Conservation (phyloP, 805 yeast genomes). For the Candida argentea region DNA sequence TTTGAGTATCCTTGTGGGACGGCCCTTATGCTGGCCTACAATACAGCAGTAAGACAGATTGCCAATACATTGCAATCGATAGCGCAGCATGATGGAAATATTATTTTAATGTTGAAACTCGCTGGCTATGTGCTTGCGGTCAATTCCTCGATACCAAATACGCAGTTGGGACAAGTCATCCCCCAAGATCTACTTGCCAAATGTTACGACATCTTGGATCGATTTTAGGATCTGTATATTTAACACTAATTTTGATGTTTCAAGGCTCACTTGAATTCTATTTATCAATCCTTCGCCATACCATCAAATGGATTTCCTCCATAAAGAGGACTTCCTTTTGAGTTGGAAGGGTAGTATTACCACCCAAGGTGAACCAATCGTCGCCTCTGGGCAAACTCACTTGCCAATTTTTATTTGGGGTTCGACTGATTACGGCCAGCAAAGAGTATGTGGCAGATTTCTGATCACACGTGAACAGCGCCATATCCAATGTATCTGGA, state of each 20-base stretch:
- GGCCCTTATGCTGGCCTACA: not conserved
- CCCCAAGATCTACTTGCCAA: constrained; percentile 3
- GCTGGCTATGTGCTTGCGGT: constrained; percentile 9
- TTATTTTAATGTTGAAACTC: constrained; percentile 8
- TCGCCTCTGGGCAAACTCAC: constrained; percentile 20
- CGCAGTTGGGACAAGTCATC: constrained; percentile 8
- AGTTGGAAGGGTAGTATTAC: constrained; percentile 37
- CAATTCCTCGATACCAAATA: constrained; percentile 9
- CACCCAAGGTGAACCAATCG: constrained; percentile 46
- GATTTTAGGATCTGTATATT: constrained; percentile 2
- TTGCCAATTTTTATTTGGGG: too few relatives aligned
- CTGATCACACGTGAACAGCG: constrained; percentile 14
- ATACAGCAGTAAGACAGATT: not conserved
- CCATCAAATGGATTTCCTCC: constrained; percentile 53
- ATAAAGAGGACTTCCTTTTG: constrained; percentile 54
- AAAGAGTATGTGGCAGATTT: constrained; percentile 24
- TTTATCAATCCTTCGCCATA: constrained; percentile 48
- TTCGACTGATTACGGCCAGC: constrained; percentile 12
- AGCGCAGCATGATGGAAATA: constrained; percentile 2
- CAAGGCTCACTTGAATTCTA: too few relatives aligned
- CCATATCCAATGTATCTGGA: constrained; percentile 32
- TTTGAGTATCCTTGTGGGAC: too few relatives aligned
- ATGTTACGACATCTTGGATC: constrained; percentile 4
- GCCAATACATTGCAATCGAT: constrained; percentile 4
- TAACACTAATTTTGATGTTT: too few relatives aligned